A percentile compares a stretch with the other conserved stretches of the same genome.
These are phyloP conservation scores for Neotropicomus parvogracilis DNA, from an alignment of 1,284 basidiomycete species.

Conservation along the genomic window DNA sequence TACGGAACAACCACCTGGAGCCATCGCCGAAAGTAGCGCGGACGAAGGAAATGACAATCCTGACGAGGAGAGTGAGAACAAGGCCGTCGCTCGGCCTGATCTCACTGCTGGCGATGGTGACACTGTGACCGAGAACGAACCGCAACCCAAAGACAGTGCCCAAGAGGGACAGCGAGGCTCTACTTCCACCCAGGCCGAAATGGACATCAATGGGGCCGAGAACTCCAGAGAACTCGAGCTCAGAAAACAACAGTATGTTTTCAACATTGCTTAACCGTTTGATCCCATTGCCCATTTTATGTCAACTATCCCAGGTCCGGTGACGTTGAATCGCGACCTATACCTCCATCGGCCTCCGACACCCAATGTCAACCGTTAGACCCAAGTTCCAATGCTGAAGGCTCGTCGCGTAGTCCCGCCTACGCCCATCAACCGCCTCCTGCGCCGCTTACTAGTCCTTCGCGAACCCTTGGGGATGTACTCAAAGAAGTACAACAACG, in stretches of 20 bases:
- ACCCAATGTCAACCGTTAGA: slow-evolving; percentile 20
- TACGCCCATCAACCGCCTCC: slow-evolving; percentile 38
- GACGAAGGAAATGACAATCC: slow-evolving; percentile 29
- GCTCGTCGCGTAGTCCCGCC: slow-evolving; percentile 44
- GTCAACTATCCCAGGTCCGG: slow-evolving; percentile 5
- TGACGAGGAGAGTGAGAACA: slow-evolving; percentile 29
- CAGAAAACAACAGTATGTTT: slow-evolving; percentile 32
- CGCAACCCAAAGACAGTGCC: slow-evolving; percentile 17
- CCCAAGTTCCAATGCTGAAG: slow-evolving; percentile 39
- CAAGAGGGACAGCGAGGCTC: slow-evolving; percentile 23
- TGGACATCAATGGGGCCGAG: slow-evolving; percentile 27
- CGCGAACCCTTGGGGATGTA: slow-evolving; percentile 85
- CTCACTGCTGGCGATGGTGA: slow-evolving; percentile 36
- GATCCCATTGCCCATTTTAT: neutral
- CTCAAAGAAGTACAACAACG: slow-evolving; percentile 81
- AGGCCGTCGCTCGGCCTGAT: slow-evolving; percentile 41
- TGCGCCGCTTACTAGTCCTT: slow-evolving; percentile 51
- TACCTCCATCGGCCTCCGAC: slow-evolving; percentile 13
- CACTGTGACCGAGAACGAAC: slow-evolving; percentile 20
- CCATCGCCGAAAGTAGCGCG: slow-evolving; percentile 14
- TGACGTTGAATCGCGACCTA: slow-evolving; percentile 7
- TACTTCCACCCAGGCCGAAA: slow-evolving; percentile 15
- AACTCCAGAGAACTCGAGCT: slow-evolving; percentile 15
- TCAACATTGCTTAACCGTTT: slow-evolving; percentile 1
- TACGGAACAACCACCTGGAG: slow-evolving; percentile 17